phyloP scores from a whole-genome alignment of 2,329 filamentous ascomycete species.

The Diaporthe sp. region DNA sequence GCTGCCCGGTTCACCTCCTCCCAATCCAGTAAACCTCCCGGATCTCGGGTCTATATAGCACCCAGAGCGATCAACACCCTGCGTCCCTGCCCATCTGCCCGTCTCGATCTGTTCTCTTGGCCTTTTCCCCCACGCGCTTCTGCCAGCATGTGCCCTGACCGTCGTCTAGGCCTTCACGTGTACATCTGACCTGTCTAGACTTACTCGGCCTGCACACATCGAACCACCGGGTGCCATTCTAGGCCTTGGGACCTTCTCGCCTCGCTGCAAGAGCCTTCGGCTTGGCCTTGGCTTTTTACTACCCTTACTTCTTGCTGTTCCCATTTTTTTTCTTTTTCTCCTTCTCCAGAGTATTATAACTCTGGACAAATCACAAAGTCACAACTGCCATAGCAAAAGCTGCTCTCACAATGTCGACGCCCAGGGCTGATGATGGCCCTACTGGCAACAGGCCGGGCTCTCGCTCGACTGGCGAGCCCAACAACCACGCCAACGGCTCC shows the following conservation, averaged over 20 bases:
- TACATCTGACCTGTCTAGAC: not conserved
- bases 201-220: constrained; percentile 13
- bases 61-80: constrained; percentile 16
- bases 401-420: constrained; percentile 14
- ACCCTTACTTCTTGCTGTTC: not conserved
- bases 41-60: constrained; percentile 23
- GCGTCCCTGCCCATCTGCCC: not conserved
- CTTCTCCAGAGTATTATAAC: not conserved
- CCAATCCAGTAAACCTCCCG: constrained; percentile 15
- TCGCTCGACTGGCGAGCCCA: constrained; percentile 12
- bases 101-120: constrained; percentile 20
- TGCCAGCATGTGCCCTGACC: constrained; percentile 20
- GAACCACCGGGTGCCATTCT: constrained; percentile 1
- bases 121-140: constrained; percentile 17
- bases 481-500: not conserved
- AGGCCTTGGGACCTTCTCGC: constrained; percentile 6
- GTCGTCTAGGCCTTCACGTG: constrained; percentile 3
- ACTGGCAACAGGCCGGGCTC: constrained; percentile 4
- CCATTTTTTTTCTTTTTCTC: not conserved
- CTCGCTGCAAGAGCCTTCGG: constrained; percentile 19
- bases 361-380: not conserved
- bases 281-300: constrained; percentile 19
- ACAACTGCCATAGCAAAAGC: not conserved
- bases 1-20: constrained; percentile 13
- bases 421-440: not conserved